Evolutionary conservation across 306 rosid species (phyloP), one percentile per base, ranked within the genome.

Genomic region (Cicer bijugum): DNA sequence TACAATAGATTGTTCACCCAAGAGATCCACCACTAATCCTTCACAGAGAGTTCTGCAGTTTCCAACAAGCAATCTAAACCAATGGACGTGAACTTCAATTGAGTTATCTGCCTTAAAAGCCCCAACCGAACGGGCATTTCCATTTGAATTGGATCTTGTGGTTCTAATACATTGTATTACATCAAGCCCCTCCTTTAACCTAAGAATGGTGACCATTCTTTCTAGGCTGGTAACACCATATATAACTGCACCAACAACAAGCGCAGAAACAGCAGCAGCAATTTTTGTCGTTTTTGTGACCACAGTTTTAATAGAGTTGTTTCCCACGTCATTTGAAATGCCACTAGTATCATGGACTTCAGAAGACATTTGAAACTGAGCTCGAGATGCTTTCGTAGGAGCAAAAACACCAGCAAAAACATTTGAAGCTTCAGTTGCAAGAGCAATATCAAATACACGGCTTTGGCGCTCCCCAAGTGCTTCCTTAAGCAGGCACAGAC

Each of bases 381-480:
- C 81, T 59, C 94, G 85, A 56, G 97, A 87, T 43, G 90, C 89
- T 90, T 90, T 94, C 75, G 86, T 92, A 47, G 95, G 91, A 83
- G 89, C 42, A 78, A 91, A 89, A 78, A 75, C 88, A 46, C 77
- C 89, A 70, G 96, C 86, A 75, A 91, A 90, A 69, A 89, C 91
- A 77, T 83, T 86, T 73, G 86, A 88, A 74, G 97, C 93, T 84
- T 94, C 99, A 10, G 90, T 84, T 46, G 96, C 99, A 79, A 94
- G 97, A 67, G 99, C 96, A 58, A 94, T 89, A 84, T 94, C 99
- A 85, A 89, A 94, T 14, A 89, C 97, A 81, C 96, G 91, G 82
- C 86, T 89, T 82, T 94, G 99, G 57, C 97, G 96, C 76, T 91
- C 99, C 75, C 99, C 99, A 65, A 94, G 89, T 23, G 97, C 97